These are phyloP conservation scores for Stereum hirsutum DNA, from an alignment of 1,284 basidiomycete genomes.

Conservation along the genomic window DNA sequence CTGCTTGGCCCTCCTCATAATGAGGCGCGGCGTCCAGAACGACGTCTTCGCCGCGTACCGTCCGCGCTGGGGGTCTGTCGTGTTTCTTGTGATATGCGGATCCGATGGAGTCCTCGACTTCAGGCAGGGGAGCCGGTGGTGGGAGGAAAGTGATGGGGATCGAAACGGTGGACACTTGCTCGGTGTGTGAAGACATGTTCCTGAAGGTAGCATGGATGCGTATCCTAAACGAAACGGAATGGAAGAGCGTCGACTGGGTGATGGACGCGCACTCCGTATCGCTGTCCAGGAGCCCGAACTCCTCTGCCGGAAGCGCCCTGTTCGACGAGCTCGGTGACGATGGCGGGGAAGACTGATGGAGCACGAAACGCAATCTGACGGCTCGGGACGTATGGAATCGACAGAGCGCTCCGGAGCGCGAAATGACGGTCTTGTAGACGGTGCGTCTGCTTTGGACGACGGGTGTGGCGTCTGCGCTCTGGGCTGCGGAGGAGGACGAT, in stretches of 20 bases:
- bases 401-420: slow-evolving; percentile 71
- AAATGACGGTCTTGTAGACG: slow-evolving; percentile 36
- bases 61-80: slow-evolving; percentile 63
- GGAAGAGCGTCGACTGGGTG: slow-evolving; percentile 66
- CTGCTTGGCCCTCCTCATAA: slow-evolving; percentile 60
- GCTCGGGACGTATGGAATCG: slow-evolving; percentile 64
- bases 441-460: background rate
- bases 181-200: slow-evolving; percentile 53
- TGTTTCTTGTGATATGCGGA: slow-evolving; percentile 78
- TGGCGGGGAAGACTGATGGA: slow-evolving; percentile 50
- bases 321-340: slow-evolving; percentile 41
- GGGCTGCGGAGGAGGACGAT: slow-evolving; percentile 1
- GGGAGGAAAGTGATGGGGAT: slow-evolving; percentile 66
- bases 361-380: slow-evolving; percentile 60
- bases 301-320: slow-evolving; percentile 20
- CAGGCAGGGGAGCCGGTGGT: slow-evolving; percentile 63
- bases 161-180: slow-evolving; percentile 47
- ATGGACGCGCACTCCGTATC: slow-evolving; percentile 64
- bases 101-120: slow-evolving; percentile 60
- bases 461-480: background rate
- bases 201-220: slow-evolving; percentile 64
- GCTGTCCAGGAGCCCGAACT: slow-evolving; percentile 11
- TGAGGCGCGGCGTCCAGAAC: slow-evolving; percentile 50
- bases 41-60: slow-evolving; percentile 61
- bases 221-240: slow-evolving; percentile 59